These are phyloP conservation scores for Amanita rubescens DNA, from an alignment of 768 basidiomycete genomes.

Conservation along the genomic window DNA sequence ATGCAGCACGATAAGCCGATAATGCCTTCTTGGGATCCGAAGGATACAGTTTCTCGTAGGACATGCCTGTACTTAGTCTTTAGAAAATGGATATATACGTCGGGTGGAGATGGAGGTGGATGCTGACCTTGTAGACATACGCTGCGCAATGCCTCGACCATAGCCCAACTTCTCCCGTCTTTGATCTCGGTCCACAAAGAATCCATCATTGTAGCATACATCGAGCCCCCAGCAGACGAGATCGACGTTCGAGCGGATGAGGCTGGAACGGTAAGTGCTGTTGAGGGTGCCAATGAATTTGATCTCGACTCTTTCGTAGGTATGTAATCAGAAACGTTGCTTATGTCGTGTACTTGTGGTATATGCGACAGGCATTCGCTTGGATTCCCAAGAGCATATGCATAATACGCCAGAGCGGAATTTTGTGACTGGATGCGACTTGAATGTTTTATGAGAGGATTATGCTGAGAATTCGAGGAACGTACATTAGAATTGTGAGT, in stretches of 20 bases:
- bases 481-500: conserved; percentile 52
- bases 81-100: not conserved
- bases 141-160: conserved; percentile 68
- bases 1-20: conserved; percentile 44
- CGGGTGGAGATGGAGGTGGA: not conserved
- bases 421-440: conserved; percentile 46
- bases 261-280: conserved; percentile 25
- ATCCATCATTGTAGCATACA: conserved; percentile 36
- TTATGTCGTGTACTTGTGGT: conserved; percentile 43
- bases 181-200: conserved; percentile 44
- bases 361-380: conserved; percentile 57
- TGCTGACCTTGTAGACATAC: conserved; percentile 68
- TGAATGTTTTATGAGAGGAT: conserved; percentile 5
- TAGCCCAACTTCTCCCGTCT: conserved; percentile 67
- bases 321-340: conserved; percentile 47
- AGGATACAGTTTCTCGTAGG: conserved; percentile 52
- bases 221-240: conserved; percentile 36
- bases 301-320: conserved; percentile 24
- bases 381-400: conserved; percentile 67
- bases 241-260: conserved; percentile 29
- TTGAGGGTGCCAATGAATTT: conserved; percentile 3
- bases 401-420: conserved; percentile 70
- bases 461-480: conserved; percentile 11
- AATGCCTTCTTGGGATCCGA: conserved; percentile 44
- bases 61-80: conserved; percentile 52